A percentile compares a stretch with the other conserved stretches of the same genome.
Evolutionary conservation across 257 asterid genomes (phyloP).

Genomic region (Przewalskia tangutica): DNA sequence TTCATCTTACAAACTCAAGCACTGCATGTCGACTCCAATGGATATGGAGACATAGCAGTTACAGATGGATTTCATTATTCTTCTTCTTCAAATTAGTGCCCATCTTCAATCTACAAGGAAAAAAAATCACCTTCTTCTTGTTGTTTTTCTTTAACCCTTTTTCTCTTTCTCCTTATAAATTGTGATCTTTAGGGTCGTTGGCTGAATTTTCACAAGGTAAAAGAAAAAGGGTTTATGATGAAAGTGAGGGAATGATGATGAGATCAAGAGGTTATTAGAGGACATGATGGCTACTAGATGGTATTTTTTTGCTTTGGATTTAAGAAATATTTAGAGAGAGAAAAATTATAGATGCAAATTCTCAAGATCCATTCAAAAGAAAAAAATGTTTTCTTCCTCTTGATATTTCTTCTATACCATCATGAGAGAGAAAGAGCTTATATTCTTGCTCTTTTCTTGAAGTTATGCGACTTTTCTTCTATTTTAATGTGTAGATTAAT

Average conservation of each 20-base stretch:
- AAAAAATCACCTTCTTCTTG: not conserved
- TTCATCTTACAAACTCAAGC: too few species aligned
- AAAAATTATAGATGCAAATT: not conserved
- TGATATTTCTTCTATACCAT: not conserved
- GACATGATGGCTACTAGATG: conserved; percentile 41
- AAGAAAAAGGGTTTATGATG: conserved; percentile 38
- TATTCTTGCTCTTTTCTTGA: conserved; percentile 1
- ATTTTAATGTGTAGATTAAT: too few species aligned
- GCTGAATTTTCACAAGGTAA: conserved; percentile 8
- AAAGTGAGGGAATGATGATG: conserved; percentile 55
- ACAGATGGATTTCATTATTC: too few species aligned
- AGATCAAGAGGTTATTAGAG: conserved; percentile 26
- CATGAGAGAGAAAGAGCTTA: not conserved
- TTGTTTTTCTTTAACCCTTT: conserved; percentile 6
- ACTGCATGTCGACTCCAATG: too few species aligned
- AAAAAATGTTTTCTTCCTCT: not conserved
- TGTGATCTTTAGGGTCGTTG: conserved; percentile 12
- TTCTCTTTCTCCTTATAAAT: conserved; percentile 21
- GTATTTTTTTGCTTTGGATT: not conserved
- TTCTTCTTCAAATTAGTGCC: conserved; percentile 18
- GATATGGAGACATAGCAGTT: too few species aligned
- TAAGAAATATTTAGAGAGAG: not conserved
- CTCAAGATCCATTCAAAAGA: not conserved
- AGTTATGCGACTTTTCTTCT: not conserved
- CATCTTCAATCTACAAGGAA: conserved; percentile 9